Percentiles rank a stretch among this genome's conserved stretches.
Evolutionary conservation across 176 grass and related monocot genomes (phyloP).

Genomic region (Secale cereale): DNA sequence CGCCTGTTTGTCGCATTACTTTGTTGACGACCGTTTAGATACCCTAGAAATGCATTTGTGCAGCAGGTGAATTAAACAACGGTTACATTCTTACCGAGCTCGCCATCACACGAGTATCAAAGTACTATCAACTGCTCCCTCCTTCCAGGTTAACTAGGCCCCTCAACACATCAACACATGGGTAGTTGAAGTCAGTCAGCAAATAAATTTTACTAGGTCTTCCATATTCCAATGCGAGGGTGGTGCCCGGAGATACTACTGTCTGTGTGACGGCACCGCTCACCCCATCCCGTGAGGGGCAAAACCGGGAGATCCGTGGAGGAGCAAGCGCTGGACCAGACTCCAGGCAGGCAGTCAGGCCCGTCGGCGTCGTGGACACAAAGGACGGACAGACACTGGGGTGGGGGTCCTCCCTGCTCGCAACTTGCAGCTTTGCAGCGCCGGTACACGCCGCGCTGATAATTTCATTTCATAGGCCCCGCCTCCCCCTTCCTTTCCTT

Average conservation of each 20-base stretch:
- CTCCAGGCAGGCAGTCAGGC: not conserved
- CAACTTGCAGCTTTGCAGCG: not conserved
- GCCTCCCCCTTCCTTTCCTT: not conserved
- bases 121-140: not conserved
- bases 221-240: not conserved
- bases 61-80: not conserved
- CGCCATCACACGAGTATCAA: not conserved
- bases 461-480: not conserved
- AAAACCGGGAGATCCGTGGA: constrained; percentile 3
- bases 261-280: not conserved
- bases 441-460: constrained; percentile 8
- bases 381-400: not conserved
- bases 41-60: not conserved
- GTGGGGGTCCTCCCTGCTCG: not conserved
- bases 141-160: too few species aligned
- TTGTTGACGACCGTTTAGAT: not conserved
- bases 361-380: not conserved
- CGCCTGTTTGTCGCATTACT: not conserved
- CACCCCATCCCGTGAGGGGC: not conserved
- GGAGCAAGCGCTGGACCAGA: not conserved
- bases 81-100: not conserved
- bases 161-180: too few species aligned
- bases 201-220: not conserved
- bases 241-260: not conserved
- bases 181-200: too few species aligned